A percentile compares a stretch with the other conserved stretches of the same genome.
These are phyloP conservation scores for Phaeosphaeriaceae sp. DNA, from an alignment of 2,329 filamentous ascomycete species.

Conservation along the genomic window DNA sequence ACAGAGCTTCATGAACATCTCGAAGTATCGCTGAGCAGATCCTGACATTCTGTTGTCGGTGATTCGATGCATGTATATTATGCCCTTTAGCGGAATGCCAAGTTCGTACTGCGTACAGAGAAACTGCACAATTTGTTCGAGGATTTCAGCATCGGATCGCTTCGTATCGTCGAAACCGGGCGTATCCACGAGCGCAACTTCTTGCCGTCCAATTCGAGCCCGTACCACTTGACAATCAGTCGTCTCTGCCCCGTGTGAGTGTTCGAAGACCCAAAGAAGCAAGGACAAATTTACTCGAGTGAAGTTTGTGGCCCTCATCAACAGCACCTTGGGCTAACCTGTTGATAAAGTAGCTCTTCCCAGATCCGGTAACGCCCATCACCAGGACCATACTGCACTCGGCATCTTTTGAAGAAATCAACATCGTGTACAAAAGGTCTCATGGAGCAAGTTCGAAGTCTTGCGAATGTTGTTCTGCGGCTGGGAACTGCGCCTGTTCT, in stretches of 20 bases:
- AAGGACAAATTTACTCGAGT: slow-evolving; percentile 1
- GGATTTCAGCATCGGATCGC: slow-evolving; percentile 53
- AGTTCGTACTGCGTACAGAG: slow-evolving; percentile 38
- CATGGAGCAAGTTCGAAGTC: not conserved
- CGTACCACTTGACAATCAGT: slow-evolving; percentile 11
- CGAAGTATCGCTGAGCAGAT: slow-evolving; percentile 49
- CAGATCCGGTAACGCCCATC: slow-evolving; percentile 40
- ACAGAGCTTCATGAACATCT: slow-evolving; percentile 55
- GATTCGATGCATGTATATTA: slow-evolving; percentile 58
- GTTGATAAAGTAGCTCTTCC: slow-evolving; percentile 44
- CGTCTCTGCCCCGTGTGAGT: not conserved
- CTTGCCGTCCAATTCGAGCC: slow-evolving; percentile 15
- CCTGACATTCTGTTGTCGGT: slow-evolving; percentile 50
- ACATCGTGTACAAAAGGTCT: not conserved
- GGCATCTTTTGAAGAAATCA: not conserved
- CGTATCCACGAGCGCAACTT: slow-evolving; percentile 50
- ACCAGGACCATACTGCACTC: slow-evolving; percentile 31
- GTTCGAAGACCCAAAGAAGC: not conserved
- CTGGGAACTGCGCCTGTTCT: not conserved
- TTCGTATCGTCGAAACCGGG: slow-evolving; percentile 58
- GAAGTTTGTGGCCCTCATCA: slow-evolving; percentile 1
- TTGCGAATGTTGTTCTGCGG: not conserved
- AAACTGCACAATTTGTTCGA: slow-evolving; percentile 48
- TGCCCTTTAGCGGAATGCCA: slow-evolving; percentile 50
- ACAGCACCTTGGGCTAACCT: slow-evolving; percentile 17